These are phyloP conservation scores for Neurospora sp. DNA, from an alignment of 495 filamentous ascomycete genomes.

Conservation along the genomic window DNA sequence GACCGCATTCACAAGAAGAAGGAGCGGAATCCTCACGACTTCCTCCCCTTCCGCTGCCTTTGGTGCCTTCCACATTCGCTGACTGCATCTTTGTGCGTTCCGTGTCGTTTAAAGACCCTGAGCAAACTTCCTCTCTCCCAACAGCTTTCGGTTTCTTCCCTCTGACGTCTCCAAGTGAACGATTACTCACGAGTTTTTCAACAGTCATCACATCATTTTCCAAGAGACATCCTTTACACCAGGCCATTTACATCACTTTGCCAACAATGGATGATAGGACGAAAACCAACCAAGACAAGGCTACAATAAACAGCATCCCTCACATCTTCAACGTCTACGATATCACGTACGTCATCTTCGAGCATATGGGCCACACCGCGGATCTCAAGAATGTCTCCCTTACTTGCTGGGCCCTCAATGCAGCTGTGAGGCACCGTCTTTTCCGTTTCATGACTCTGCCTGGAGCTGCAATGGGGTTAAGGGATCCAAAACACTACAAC, in stretches of 20 bases:
- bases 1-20: background rate
- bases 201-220: background rate
- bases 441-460: background rate
- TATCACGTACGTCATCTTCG: background rate
- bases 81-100: background rate
- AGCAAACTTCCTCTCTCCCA: background rate
- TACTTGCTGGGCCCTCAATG: background rate
- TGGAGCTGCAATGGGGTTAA: background rate
- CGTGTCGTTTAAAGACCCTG: too few species aligned
- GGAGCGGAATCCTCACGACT: background rate
- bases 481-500: background rate
- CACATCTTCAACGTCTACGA: background rate
- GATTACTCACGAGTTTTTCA: background rate
- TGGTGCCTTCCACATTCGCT: background rate
- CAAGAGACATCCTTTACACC: background rate
- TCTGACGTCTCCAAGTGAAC: background rate
- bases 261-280: background rate
- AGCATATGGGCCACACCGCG: background rate
- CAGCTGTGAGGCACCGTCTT: background rate
- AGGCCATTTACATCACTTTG: background rate
- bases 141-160: background rate
- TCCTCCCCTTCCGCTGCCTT: background rate
- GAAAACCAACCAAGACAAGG: too few species aligned
- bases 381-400: constrained; percentile 1
- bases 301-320: background rate